Evolutionary conservation across 495 filamentous ascomycete species (phyloP).

Genomic region (Emericellopsis terricola): DNA sequence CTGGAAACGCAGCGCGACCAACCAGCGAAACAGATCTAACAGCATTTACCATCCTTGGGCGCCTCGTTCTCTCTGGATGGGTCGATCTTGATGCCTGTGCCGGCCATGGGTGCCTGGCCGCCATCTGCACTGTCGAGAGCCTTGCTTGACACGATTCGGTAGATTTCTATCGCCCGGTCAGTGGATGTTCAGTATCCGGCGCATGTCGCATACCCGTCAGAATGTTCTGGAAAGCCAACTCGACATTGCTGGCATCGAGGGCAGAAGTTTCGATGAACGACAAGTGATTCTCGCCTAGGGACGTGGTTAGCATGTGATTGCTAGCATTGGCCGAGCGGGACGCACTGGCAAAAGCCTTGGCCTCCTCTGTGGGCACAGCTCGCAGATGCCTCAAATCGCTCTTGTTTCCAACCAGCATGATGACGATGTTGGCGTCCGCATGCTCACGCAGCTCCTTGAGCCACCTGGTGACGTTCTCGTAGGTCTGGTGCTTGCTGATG

Average conservation of each 20-base stretch:
- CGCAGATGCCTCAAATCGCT: conserved; percentile 97
- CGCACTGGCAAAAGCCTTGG: conserved; percentile 95
- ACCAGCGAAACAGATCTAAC: conserved; percentile 42
- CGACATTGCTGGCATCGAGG: conserved; percentile 96
- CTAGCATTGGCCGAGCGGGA: too few species aligned
- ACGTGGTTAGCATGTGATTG: too few species aligned
- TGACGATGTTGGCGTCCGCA: conserved; percentile 98
- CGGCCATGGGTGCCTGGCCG: conserved; percentile 52
- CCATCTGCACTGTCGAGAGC: conserved; percentile 73
- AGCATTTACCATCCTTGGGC: conserved; percentile 73
- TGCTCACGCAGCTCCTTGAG: conserved; percentile 97
- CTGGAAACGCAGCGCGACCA: too few species aligned
- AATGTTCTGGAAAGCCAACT: conserved; percentile 99
- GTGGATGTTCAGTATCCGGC: conserved; percentile 2
- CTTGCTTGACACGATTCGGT: conserved; percentile 97
- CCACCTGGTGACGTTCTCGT: conserved; percentile 98
- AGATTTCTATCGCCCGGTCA: conserved; percentile 58
- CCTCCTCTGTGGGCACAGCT: conserved; percentile 95
- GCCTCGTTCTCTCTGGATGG: conserved; percentile 55
- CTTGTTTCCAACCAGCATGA: conserved; percentile 99
- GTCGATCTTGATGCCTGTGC: conserved; percentile 67
- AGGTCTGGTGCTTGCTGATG: conserved; percentile 98
- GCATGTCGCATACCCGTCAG: conserved; percentile 57
- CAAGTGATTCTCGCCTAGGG: conserved; percentile 86
- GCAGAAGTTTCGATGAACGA: conserved; percentile 99